A percentile compares a stretch with the other conserved stretches of the same genome.
Conservation (phyloP, 352 stramenopile genomes). For the Phytophthora melonis region DNA sequence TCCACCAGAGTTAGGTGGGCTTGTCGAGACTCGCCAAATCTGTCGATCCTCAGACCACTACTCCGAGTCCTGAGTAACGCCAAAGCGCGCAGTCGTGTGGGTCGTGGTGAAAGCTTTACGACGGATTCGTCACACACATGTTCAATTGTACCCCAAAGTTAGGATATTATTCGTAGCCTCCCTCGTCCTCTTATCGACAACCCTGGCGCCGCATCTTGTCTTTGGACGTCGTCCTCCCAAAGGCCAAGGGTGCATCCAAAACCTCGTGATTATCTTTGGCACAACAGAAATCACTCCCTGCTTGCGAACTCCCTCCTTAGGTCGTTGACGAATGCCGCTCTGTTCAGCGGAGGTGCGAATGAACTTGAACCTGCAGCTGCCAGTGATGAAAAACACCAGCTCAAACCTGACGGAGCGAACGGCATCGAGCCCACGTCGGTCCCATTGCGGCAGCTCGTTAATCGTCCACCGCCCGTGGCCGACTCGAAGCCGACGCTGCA, state of each 20-base stretch:
- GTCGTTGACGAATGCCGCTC: constrained; percentile 1
- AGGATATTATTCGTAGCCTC: not conserved
- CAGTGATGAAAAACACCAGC: not conserved
- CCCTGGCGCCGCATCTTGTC: not conserved
- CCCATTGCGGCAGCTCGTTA: constrained; percentile 7
- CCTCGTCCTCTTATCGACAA: not conserved
- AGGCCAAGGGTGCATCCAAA: not conserved
- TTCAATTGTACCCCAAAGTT: not conserved
- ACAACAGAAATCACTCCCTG: not conserved
- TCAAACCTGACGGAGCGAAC: not conserved
- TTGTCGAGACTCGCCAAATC: too few relatives aligned
- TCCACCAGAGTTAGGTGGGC: too few relatives aligned
- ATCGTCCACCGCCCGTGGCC: not conserved
- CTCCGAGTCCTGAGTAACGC: not conserved
- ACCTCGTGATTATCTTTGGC: not conserved
- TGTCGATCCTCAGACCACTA: not conserved
- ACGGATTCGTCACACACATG: not conserved
- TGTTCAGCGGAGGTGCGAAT: not conserved
- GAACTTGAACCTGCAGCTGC: not conserved
- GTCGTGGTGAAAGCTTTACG: not conserved
- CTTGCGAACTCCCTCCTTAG: not conserved
- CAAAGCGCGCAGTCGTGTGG: not conserved
- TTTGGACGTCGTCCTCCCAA: not conserved
- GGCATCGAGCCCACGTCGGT: constrained; percentile 1
- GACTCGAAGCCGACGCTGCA: constrained; percentile 18